Conservation (phyloP, 2,329 filamentous ascomycete species). For the Penicillium concentricum region DNA sequence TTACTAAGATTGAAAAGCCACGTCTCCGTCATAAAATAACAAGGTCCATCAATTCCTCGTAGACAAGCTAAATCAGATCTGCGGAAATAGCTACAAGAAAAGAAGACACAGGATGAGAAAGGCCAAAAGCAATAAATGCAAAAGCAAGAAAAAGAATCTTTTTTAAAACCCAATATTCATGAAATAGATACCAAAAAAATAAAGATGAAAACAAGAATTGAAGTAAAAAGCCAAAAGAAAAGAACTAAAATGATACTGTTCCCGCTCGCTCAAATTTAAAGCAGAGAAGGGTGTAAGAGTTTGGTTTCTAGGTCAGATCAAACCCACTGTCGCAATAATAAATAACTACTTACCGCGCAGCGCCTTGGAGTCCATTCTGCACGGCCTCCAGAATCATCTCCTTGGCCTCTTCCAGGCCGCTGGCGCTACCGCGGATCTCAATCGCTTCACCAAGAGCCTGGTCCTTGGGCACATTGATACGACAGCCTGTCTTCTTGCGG, state of each 20-base stretch:
- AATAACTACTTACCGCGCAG: conserved; percentile 12
- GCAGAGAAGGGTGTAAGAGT: conserved; percentile 14
- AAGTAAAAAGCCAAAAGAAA: conserved; percentile 12
- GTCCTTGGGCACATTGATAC: conserved; percentile 87
- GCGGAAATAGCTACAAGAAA: neutral
- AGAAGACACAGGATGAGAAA: neutral
- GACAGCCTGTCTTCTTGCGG: conserved; percentile 86
- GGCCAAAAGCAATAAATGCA: neutral
- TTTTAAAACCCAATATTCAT: conserved; percentile 19
- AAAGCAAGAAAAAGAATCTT: conserved; percentile 13
- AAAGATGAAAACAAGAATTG: conserved; percentile 12
- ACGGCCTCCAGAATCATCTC: conserved; percentile 86
- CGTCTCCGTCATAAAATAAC: neutral
- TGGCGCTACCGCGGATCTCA: conserved; percentile 76
- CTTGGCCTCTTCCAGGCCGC: conserved; percentile 82
- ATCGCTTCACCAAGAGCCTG: conserved; percentile 77
- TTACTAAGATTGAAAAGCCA: neutral
- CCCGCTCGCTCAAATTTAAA: conserved; percentile 12
- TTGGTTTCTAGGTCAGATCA: conserved; percentile 6
- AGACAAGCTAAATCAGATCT: neutral
- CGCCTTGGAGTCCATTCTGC: conserved; percentile 40
- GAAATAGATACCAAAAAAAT: conserved; percentile 12
- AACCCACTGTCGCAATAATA: neutral
- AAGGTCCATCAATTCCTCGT: neutral
- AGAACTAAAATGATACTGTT: conserved; percentile 14